phyloP scores from a whole-genome alignment of 768 basidiomycete species.

The Kwoniella heveanensis region DNA sequence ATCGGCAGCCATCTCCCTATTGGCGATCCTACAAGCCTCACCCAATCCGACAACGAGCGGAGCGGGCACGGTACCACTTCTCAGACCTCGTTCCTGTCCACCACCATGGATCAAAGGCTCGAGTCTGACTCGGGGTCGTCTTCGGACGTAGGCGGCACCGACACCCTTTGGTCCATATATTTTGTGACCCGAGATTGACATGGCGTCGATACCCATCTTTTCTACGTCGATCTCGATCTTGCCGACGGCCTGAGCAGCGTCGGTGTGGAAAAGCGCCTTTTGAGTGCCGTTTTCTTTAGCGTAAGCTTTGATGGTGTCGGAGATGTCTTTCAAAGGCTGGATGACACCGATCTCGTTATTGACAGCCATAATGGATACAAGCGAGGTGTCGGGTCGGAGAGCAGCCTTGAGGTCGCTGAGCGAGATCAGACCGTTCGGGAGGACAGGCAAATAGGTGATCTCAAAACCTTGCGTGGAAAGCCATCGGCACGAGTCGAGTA shows the following conservation, averaged over 20 bases:
- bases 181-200: constrained; percentile 95
- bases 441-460: constrained; percentile 94
- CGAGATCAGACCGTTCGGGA: constrained; percentile 77
- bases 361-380: constrained; percentile 98
- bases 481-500: constrained; percentile 94
- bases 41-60: constrained; percentile 88
- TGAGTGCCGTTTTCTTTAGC: constrained; percentile 70
- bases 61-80: constrained; percentile 91
- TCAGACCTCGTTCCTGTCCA: constrained; percentile 91
- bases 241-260: constrained; percentile 92
- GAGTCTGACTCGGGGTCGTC: constrained; percentile 86
- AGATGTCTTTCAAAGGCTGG: constrained; percentile 94
- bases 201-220: constrained; percentile 88
- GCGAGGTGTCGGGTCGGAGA: constrained; percentile 85
- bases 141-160: constrained; percentile 89
- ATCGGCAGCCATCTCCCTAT: constrained; percentile 88
- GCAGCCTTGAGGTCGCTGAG: constrained; percentile 78
- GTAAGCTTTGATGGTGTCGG: constrained; percentile 66
- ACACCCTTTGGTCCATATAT: constrained; percentile 97
- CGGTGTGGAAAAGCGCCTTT: constrained; percentile 86
- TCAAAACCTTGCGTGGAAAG: constrained; percentile 96
- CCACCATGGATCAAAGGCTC: constrained; percentile 95
- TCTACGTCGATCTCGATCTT: constrained; percentile 93
- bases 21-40: constrained; percentile 89
- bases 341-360: constrained; percentile 99